A percentile compares a stretch with the other conserved stretches of the same genome.
phyloP scores from a whole-genome alignment of 2,329 filamentous ascomycete species.

The Pseudopyricularia javanii region DNA sequence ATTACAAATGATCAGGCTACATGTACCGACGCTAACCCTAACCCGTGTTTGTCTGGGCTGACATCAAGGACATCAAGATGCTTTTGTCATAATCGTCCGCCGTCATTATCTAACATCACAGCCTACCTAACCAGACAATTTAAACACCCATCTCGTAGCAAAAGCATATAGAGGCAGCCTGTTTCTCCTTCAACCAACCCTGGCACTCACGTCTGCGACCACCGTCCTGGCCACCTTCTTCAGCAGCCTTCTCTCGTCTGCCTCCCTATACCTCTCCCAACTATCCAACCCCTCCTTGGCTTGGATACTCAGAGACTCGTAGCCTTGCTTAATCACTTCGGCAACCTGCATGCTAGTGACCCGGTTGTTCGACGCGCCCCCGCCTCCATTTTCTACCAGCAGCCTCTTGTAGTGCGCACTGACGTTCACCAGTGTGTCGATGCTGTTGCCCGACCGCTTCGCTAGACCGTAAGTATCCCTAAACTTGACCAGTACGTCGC shows the following conservation, averaged over 20 bases:
- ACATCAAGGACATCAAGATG: too few relatives aligned
- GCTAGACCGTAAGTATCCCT: slow-evolving; percentile 59
- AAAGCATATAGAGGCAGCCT: neutral
- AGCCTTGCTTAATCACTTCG: slow-evolving; percentile 89
- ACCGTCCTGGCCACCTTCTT: slow-evolving; percentile 78
- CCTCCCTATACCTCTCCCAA: slow-evolving; percentile 79
- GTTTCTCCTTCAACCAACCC: slow-evolving; percentile 27
- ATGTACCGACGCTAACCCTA: too few relatives aligned
- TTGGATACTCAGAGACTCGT: slow-evolving; percentile 88
- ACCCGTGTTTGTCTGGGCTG: too few relatives aligned
- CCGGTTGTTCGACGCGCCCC: slow-evolving; percentile 43
- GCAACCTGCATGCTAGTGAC: slow-evolving; percentile 76
- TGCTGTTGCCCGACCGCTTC: slow-evolving; percentile 52
- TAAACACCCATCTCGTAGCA: neutral
- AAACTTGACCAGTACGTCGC: slow-evolving; percentile 72
- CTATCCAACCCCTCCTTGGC: slow-evolving; percentile 74
- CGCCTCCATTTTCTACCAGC: slow-evolving; percentile 38
- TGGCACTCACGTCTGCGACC: slow-evolving; percentile 45
- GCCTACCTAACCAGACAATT: neutral
- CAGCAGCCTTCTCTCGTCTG: slow-evolving; percentile 68
- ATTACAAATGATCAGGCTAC: slow-evolving; percentile 14
- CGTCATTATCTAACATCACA: too few relatives aligned
- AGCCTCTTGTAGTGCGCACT: slow-evolving; percentile 79
- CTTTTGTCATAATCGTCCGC: too few relatives aligned
- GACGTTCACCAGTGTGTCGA: slow-evolving; percentile 74